Base-by-base conservation (phyloP, 441 rosid genomes). In the Omphalea diandra region DNA sequence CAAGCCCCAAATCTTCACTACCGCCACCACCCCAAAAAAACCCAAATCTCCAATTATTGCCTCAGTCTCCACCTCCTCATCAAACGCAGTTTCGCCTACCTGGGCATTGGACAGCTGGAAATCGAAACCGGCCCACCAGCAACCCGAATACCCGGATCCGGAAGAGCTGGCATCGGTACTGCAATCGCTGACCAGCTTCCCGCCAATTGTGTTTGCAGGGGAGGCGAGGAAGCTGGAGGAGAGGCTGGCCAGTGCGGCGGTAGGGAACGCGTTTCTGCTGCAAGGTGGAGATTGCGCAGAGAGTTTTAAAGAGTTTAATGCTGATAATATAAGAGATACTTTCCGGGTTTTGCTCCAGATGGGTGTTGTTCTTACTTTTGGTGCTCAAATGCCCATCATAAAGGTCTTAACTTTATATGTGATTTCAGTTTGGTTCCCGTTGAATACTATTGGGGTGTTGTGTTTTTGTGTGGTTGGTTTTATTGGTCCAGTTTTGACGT, bases 161-260 rank as follows among this genome's bases (percentile, higher is more conserved):
- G 75, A 57, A 1, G 96, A 84, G 61, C 84, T 87, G 2, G 86
- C 84, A 33, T 80, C 88, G n/a, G 93, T 88, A 22, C 81, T 90
- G 3, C 64, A 73, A 26, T 84, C 88, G 15, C 83, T 90, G 29
- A 80, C 49, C 10, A 76, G 78, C 22, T 90, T 88, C 78, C 96
- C 96, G 47, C 96, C 96, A 65, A 84, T 90, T 73, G 96, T 90
- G 52, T 90, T 88, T 75, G 93, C 93, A 12, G 96, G 93, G 20
- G 96, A 90, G 79, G 96, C 96, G 12, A 77, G 96, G 33, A 75
- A 73, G 73, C 83, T 90, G 3, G 91, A 90, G 78, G 91, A 86
- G 24, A 78, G 77, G 7, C 77, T 88, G 9, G 93, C 87, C 0
- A 75, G 74, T 57, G 89, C 89, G 1, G 87, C 89, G 43, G 77